phyloP scores from a whole-genome alignment of 768 basidiomycete genomes.

The Glaciozyma antarctica region DNA sequence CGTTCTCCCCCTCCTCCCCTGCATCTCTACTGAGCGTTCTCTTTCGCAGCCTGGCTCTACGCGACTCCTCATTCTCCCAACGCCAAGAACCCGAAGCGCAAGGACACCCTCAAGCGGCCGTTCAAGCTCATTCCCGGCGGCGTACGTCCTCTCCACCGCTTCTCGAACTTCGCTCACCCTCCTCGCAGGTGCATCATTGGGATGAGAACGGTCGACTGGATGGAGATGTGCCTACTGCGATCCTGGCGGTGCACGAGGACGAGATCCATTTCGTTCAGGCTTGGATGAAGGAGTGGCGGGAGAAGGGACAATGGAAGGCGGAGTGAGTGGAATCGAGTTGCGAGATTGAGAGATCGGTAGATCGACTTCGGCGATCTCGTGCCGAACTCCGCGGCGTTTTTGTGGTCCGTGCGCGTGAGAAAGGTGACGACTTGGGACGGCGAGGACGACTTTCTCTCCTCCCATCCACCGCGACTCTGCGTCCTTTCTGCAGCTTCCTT shows the following conservation, averaged over 20 bases:
- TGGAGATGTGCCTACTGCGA: slow-evolving; percentile 61
- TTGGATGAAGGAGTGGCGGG: slow-evolving; percentile 53
- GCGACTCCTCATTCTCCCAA: slow-evolving; percentile 33
- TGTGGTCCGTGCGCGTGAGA: too few relatives aligned
- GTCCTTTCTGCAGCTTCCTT: too few relatives aligned
- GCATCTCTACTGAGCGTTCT: neutral
- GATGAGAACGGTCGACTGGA: slow-evolving; percentile 65
- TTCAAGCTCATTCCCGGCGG: slow-evolving; percentile 73
- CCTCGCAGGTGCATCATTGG: slow-evolving; percentile 53
- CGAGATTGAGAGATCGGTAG: too few relatives aligned
- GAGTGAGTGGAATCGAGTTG: neutral
- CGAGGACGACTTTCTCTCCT: too few relatives aligned
- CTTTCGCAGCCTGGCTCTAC: slow-evolving; percentile 28
- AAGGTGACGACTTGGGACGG: too few relatives aligned
- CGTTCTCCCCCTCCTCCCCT: neutral
- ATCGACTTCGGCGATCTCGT: too few relatives aligned
- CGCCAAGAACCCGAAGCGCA: slow-evolving; percentile 48
- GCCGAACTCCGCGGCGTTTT: too few relatives aligned
- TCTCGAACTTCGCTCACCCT: neutral
- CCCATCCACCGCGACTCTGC: too few relatives aligned
- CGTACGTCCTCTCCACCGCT: neutral
- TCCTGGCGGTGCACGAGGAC: slow-evolving; percentile 67
- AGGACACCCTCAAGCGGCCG: slow-evolving; percentile 63
- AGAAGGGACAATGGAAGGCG: slow-evolving; percentile 29
- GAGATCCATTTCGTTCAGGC: slow-evolving; percentile 66